Evolutionary conservation across 2,329 filamentous ascomycete genomes (phyloP), one percentile per base, ranked within the genome.

Genomic region (Scytalidium sp.): DNA sequence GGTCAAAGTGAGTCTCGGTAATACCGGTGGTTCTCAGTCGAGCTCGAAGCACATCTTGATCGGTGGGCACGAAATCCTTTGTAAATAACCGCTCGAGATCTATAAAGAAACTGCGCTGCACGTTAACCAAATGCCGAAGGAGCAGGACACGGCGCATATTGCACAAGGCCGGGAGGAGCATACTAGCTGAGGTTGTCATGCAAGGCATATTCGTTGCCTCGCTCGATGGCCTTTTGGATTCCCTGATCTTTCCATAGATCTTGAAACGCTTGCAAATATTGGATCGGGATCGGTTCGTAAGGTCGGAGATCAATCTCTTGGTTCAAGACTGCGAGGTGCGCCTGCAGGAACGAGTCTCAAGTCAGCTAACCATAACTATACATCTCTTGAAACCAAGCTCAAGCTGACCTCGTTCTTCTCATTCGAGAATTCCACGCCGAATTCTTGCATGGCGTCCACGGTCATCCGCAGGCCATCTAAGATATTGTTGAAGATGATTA

Each of bases 131-230:
- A 58, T 66, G 50, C 50, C 47, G 58, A 57, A 17, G n/a, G 20
- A 20, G 27, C 15, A 21, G 17, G 27, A 42, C 11, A 42, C 36
- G 15, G 22, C 9, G n/a, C 5, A 22, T 4, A 45, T 11, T 44
- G 6, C 15, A 36, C 41, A 43, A 39, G 23, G 15, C n/a, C n/a
- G 44, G 41, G 25, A 11, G 22, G 7, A 50, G 75, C 88, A 64
- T 75, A 97, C 91, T 97, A 99, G 72, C 85, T 84, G 58, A 97
- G 73, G 65, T 97, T 97, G 74, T 97, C 94, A 68, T 97, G 92
- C 45, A 97, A 80, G 17, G 94, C 93, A 70, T 93, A 97, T 73
- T 97, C 93, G 68, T 97, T 96, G 60, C 94, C 94, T 71, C 94
- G 93, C 45, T 84, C 78, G 57, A 97, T 94, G n/a, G 91, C 90